Base-by-base conservation (phyloP, 352 stramenopile species). In the Pythium sukuiense region DNA sequence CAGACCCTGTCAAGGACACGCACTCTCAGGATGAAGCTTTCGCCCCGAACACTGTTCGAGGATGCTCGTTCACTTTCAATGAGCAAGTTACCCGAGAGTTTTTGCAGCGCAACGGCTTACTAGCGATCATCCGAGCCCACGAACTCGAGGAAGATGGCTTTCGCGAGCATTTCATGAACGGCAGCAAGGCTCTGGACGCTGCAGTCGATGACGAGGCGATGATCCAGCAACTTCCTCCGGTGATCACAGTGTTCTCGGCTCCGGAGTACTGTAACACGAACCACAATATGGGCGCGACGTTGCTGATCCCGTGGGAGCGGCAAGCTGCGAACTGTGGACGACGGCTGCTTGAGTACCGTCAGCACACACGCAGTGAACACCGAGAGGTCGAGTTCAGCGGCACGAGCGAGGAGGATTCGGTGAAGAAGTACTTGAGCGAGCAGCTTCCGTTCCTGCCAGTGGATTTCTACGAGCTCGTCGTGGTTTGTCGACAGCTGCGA, bases 1-100 rank as follows among this genome's bases (percentile, higher is more conserved):
- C 95, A n/a, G 98, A 99, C 74, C 98, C 98, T 43, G 97, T 98
- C 55, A 99, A 98, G 71, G 79, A 87, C 4, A 59, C 70, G 8
- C 58, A 64, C 5, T 52, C 71, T 13, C 73, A 90, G 45, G 65
- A 74, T 24, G 65, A 72, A 20, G 45, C 45, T 3, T 95, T 85
- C 77, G 74, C 61, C 5, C 79, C 79, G 32, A 95, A 93, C 58
- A 69, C 66, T 18, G 80, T 89, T 46, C 84, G 87, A 7, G 87
- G 87, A 3, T 93, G 83, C 58, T 95, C 87, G 7, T 95, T 83
- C 56, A 91, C 81, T n/a, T 95, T 95, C 39, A 92, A 80, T 54
- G 81, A 91, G 60, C 68, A 68, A 11, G 80, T 80, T 2, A 88
- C 79, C 27, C 79, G 79, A 27, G 77, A 78, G 49, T 95, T 95